phyloP scores from a whole-genome alignment of 2,329 filamentous ascomycete genomes.

The Trichophyton rubrum region DNA sequence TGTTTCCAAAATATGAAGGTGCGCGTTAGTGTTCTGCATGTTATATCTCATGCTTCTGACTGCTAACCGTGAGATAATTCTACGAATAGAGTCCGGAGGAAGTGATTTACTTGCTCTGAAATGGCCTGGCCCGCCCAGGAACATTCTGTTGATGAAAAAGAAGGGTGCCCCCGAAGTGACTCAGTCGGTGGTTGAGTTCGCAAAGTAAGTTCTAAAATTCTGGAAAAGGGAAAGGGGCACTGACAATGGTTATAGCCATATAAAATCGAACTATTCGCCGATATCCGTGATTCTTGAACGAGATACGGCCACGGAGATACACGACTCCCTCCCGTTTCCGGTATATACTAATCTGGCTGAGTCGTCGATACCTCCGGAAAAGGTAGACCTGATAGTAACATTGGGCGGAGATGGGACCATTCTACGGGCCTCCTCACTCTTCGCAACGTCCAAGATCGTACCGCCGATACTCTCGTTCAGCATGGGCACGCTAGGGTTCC shows the following conservation, averaged over 20 bases:
- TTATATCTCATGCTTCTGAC: not conserved
- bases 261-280: conserved; percentile 65
- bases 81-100: conserved; percentile 38
- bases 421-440: conserved; percentile 71
- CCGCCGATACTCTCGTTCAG: conserved; percentile 90
- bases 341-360: conserved; percentile 44
- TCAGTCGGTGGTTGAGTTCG: conserved; percentile 46
- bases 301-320: conserved; percentile 57
- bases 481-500: conserved; percentile 89
- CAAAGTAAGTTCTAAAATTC: conserved; percentile 26
- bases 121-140: conserved; percentile 57
- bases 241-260: conserved; percentile 43
- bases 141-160: conserved; percentile 58
- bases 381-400: conserved; percentile 79
- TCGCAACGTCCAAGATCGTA: conserved; percentile 66
- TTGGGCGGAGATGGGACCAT: conserved; percentile 91
- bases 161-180: conserved; percentile 45
- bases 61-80: conserved; percentile 4
- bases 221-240: too few species aligned
- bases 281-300: conserved; percentile 75
- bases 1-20: conserved; percentile 53
- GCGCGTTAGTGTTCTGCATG: conserved; percentile 25
- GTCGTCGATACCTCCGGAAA: conserved; percentile 50
- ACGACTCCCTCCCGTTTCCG: conserved; percentile 58
- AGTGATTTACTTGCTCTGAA: conserved; percentile 52